These are phyloP conservation scores for Ophiostoma sp. DNA, from an alignment of 2,329 filamentous ascomycete genomes.

Conservation along the genomic window DNA sequence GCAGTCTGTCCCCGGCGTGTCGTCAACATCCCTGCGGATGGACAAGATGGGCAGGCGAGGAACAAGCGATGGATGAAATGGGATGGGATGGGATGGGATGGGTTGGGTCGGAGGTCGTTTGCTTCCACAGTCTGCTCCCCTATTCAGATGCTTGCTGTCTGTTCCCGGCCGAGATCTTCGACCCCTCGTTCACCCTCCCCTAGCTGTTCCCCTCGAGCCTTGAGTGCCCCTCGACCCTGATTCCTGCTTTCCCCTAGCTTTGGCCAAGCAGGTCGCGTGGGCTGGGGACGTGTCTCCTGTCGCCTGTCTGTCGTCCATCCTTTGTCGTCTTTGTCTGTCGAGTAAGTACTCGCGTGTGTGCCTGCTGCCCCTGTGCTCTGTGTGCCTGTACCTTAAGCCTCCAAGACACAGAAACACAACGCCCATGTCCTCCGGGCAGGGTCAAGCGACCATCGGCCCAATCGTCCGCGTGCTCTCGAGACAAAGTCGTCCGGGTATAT, in stretches of 20 bases:
- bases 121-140: not conserved
- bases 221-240: not conserved
- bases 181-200: not conserved
- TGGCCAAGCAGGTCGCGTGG: constrained; percentile 6
- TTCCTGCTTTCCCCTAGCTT: not conserved
- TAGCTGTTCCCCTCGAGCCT: not conserved
- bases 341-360: constrained; percentile 12
- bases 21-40: constrained; percentile 23
- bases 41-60: not conserved
- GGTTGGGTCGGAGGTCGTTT: not conserved
- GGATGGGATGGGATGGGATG: not conserved
- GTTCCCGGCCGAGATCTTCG: constrained; percentile 18
- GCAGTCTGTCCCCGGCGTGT: constrained; percentile 11
- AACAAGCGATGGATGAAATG: not conserved
- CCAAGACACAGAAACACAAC: constrained; percentile 1
- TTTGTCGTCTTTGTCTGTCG: not conserved
- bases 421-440: constrained; percentile 15
- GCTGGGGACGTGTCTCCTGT: constrained; percentile 17
- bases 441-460: constrained; percentile 24
- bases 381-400: not conserved
- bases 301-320: not conserved
- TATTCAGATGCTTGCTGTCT: not conserved
- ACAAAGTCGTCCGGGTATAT: constrained; percentile 25
- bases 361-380: not conserved
- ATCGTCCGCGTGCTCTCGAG: constrained; percentile 24